A percentile compares a stretch with the other conserved stretches of the same genome.
These are phyloP conservation scores for Candida tropicalis DNA, from an alignment of 1,139 yeast genomes.

Conservation along the genomic window DNA sequence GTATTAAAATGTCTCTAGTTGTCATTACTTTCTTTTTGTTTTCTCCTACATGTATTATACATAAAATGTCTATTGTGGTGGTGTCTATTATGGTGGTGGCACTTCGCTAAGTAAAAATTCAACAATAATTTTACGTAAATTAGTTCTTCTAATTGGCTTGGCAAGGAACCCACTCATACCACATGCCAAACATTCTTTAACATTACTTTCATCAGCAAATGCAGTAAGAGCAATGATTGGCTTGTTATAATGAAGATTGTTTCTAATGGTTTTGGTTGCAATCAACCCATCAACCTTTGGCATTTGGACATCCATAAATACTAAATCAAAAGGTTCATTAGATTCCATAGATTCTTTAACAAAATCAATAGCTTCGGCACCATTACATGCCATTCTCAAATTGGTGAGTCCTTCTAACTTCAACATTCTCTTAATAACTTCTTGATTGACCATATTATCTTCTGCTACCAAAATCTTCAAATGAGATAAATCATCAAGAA, in stretches of 20 bases:
- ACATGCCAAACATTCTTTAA: constrained; percentile 70
- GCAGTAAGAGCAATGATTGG: constrained; percentile 96
- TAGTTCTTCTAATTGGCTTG: constrained; percentile 79
- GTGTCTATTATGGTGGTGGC: neutral
- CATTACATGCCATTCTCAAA: constrained; percentile 81
- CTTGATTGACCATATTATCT: constrained; percentile 89
- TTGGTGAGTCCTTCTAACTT: constrained; percentile 73
- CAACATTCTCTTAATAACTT: constrained; percentile 85
- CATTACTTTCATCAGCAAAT: constrained; percentile 86
- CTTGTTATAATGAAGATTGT: constrained; percentile 59
- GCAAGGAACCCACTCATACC: constrained; percentile 91
- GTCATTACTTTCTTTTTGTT: neutral
- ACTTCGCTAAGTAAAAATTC: constrained; percentile 37
- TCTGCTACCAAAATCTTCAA: constrained; percentile 84
- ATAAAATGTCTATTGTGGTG: neutral
- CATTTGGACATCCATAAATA: constrained; percentile 98
- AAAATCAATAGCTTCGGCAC: constrained; percentile 78
- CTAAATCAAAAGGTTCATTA: constrained; percentile 57
- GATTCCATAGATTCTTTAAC: constrained; percentile 53
- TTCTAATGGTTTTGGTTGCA: constrained; percentile 76
- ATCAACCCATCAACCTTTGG: constrained; percentile 86
- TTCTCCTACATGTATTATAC: too few relatives aligned
- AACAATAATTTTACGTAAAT: constrained; percentile 54
- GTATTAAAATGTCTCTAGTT: neutral
- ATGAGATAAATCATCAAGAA: constrained; percentile 35